Base-by-base conservation (phyloP, 2,329 filamentous ascomycete genomes). In the Fusarium papillatum region DNA sequence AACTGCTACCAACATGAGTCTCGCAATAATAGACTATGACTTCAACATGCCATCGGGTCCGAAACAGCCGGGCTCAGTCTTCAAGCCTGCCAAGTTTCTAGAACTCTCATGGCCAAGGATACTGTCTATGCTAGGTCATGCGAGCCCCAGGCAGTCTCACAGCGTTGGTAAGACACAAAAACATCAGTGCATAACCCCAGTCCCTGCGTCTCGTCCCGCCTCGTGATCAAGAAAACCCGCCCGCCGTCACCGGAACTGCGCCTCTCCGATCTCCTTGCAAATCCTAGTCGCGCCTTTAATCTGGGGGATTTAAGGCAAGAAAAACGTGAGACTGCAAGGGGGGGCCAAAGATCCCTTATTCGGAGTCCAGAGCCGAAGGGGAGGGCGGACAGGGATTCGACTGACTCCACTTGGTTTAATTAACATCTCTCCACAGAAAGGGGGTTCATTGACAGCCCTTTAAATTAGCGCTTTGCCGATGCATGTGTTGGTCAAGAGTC, bases 361-460 rank as follows among this genome's bases (percentile, higher is more conserved):
- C 57, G 69, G 64, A 48, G 59, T n/a, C 29, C 41, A 64, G 69
- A 63, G 36, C 43, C 61, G 55, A 31, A 55, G 11, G 26, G 11
- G 26, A 24, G 50, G 17, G 48, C 17, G 7, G 2, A 8, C 66
- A 66, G 62, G 68, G 73, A 59, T 73, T 7, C 17, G 53, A 22
- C 5, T 16, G 7, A 24, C 31, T 61, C 77, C 77, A 79, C 77
- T 77, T 76, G 70, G 76, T 78, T 78, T 73, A 79, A 79, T 79
- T 63, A 78, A 43, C 34, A 53, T 70, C 70, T 71, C 75, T 73
- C 75, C 75, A 77, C 72, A 75, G 59, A 68, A 68, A 77, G 69
- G 74, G 74, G 74, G 74, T 26, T 29, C 31, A 43, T 48, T 59
- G 59, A 36, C 36, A 29, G 24, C 29, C 34, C 34, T 34, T 57